A percentile compares a stretch with the other conserved stretches of the same genome.
phyloP scores from a whole-genome alignment of 441 rosid genomes.

The Erodium chrysanthum region DNA sequence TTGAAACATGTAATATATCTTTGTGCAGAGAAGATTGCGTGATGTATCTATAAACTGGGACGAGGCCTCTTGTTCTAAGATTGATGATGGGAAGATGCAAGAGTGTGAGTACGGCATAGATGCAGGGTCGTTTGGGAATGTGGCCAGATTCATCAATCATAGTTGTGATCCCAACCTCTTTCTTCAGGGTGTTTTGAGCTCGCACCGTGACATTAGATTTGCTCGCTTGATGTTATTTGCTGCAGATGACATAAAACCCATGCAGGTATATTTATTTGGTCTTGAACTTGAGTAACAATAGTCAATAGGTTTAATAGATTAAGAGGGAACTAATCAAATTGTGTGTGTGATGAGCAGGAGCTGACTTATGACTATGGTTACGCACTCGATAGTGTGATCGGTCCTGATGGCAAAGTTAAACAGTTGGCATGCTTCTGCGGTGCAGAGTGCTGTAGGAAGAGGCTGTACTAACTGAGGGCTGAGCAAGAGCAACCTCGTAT shows the following conservation, averaged over 20 bases:
- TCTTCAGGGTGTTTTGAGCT: constrained; percentile 23
- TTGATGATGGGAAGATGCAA: constrained; percentile 3
- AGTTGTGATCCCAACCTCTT: constrained; percentile 25
- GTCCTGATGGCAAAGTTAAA: constrained; percentile 24
- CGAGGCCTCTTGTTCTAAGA: not conserved
- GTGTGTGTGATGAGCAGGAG: not conserved
- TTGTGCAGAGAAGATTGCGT: not conserved
- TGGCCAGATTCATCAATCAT: constrained; percentile 25
- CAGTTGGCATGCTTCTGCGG: constrained; percentile 25
- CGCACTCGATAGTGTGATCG: constrained; percentile 24
- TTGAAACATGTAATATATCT: not conserved
- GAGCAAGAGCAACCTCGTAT: not conserved
- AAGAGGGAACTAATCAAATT: not conserved
- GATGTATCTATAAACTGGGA: constrained; percentile 4
- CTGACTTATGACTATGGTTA: constrained; percentile 27
- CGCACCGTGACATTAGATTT: constrained; percentile 23
- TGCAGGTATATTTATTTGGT: constrained; percentile 14
- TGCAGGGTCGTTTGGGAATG: constrained; percentile 23
- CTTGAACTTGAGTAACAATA: not conserved
- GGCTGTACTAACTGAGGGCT: constrained; percentile 23
- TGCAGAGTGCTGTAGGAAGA: constrained; percentile 23
- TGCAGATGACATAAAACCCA: constrained; percentile 23
- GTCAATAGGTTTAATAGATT: not conserved
- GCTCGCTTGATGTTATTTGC: constrained; percentile 24
- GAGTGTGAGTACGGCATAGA: constrained; percentile 24